These are phyloP conservation scores for Wickerhamiella nectarea DNA, from an alignment of 805 yeast species.

Conservation along the genomic window DNA sequence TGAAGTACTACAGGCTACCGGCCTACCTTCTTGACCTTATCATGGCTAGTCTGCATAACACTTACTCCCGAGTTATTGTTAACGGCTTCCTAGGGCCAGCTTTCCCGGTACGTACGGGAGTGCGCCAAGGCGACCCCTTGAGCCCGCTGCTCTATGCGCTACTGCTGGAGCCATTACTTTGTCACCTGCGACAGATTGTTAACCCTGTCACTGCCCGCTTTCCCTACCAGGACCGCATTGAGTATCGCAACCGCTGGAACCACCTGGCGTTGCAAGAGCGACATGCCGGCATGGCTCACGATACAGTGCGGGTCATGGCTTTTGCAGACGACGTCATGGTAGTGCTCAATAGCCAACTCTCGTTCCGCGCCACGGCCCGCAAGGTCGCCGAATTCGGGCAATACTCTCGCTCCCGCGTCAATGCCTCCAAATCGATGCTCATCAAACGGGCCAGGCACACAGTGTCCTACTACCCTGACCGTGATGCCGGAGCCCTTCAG, in stretches of 20 bases:
- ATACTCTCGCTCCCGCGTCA: neutral
- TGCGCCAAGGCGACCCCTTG: conserved; percentile 3
- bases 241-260: neutral
- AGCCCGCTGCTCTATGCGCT: conserved; percentile 3
- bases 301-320: neutral
- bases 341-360: neutral
- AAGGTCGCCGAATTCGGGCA: neutral
- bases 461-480: neutral
- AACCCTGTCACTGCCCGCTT: neutral
- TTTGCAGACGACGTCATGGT: neutral
- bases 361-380: neutral
- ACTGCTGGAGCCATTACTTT: neutral
- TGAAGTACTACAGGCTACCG: neutral
- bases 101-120: neutral
- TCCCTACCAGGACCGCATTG: neutral
- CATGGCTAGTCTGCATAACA: neutral
- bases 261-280: neutral
- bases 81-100: neutral
- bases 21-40: neutral
- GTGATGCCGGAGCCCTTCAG: neutral
- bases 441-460: neutral
- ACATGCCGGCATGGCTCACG: neutral
- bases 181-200: neutral
- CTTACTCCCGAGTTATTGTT: neutral
- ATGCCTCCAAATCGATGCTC: neutral